Base-by-base conservation (phyloP, 495 filamentous ascomycete genomes). In the Evernia prunastri region DNA sequence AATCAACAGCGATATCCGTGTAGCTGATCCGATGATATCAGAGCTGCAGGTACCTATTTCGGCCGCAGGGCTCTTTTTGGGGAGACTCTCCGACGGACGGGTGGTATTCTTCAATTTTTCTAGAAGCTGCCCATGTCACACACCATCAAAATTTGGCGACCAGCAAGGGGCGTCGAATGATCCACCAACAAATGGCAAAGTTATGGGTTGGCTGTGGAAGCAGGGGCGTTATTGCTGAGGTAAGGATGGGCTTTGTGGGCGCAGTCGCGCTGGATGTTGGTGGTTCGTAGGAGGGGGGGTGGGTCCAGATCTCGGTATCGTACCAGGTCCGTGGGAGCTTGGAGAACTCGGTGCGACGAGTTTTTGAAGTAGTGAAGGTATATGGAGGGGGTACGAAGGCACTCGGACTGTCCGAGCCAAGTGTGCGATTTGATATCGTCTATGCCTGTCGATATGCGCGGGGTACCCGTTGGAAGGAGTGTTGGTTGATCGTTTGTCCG, bases 251-350 rank as follows among this genome's bases (percentile, higher is more conserved):
- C n/a, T 15, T 49, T 33, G 42, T 58, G 45, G 62, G 62, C 40
- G 62, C 62, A 64, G 62, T 64, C 56, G 56, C 35, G 35, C 33
- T 29, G n/a, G 40, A 53, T 59, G 56, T 64, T 64, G 54, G 62
- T 51, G 33, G 31, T 64, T n/a, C 33, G 51, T 54, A 29, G 27
- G 40, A 59, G 20, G 45, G 40, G 42, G 45, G 61, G n/a, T 39
- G 45, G 51, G 27, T 20, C 27, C 5, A 54, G 25, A 54, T 31
- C 29, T 54, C 13, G 29, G 33, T 54, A 8, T 54, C 18, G 15
- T 53, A 17, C 2, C 15, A 10, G 49, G 27, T 39, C 29, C 15
- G 27, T 33, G 2, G 27, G 15, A 57, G 39, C 31, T 43, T 33
- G 4, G 20, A 43, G 45, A 40, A 27, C 20, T 51, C 18, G 54